A percentile compares a stretch with the other conserved stretches of the same genome.
Evolutionary conservation across 768 basidiomycete genomes (phyloP).

Genomic region (Lactarius hatsudake): DNA sequence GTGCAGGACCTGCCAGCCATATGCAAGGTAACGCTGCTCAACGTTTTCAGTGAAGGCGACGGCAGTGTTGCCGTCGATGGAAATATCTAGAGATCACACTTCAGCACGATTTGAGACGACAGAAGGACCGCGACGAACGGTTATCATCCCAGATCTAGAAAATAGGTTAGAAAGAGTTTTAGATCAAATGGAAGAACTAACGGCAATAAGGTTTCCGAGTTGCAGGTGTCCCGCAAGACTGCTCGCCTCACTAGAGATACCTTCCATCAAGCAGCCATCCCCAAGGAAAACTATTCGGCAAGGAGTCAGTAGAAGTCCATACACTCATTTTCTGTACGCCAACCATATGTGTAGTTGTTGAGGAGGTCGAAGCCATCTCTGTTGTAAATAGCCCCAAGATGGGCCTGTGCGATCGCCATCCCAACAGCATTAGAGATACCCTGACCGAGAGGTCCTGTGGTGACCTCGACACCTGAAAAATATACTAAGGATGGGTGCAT

Average conservation of each 20-base stretch:
- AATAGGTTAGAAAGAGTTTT: conserved; percentile 23
- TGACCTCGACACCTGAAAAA: conserved; percentile 72
- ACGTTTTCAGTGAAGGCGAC: conserved; percentile 95
- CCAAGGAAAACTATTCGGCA: conserved; percentile 73
- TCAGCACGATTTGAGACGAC: conserved; percentile 16
- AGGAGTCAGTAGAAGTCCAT: conserved; percentile 11
- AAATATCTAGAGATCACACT: conserved; percentile 63
- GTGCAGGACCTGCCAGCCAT: conserved; percentile 91
- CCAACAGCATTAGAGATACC: conserved; percentile 93
- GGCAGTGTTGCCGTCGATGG: conserved; percentile 92
- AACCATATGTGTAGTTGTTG: conserved; percentile 88
- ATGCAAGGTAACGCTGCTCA: conserved; percentile 79
- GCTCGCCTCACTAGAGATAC: conserved; percentile 89
- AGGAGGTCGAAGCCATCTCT: conserved; percentile 77
- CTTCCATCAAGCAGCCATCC: conserved; percentile 97
- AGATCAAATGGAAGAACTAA: conserved; percentile 41
- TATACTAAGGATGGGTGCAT: conserved; percentile 13
- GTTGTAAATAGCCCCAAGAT: conserved; percentile 88
- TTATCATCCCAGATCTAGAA: conserved; percentile 90
- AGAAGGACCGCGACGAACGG: conserved; percentile 48
- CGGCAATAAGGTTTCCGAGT: conserved; percentile 88
- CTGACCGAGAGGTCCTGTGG: conserved; percentile 95
- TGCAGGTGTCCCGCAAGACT: conserved; percentile 92
- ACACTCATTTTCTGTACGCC: conserved; percentile 17
- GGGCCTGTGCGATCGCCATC: conserved; percentile 89